Base-by-base conservation (phyloP, 495 filamentous ascomycete genomes). In the Penicillium salamii region DNA sequence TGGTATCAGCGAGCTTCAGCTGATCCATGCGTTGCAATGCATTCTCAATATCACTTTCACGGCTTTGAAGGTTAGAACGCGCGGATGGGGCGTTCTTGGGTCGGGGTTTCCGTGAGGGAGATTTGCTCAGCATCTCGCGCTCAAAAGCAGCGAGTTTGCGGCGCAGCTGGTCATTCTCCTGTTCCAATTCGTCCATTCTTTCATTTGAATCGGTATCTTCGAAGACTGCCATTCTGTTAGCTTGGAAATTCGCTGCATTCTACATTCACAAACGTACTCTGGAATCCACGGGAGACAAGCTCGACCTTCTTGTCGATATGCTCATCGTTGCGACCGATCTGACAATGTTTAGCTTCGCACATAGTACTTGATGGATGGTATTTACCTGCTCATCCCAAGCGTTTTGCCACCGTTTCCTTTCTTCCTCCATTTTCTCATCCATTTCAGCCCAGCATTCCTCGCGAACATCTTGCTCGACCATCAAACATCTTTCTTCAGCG, bases 301-400 rank as follows among this genome's bases (percentile, higher is more conserved):
- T 97, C 93, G 8, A 97, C 77, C 70, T 98, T 98, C 54, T 81
- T 78, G 64, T 97, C 91, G 49, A 95, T 76, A 68, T 93, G 90
- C 63, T 89, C 89, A 33, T 95, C 89, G 29, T 79, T 75, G 32
- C 73, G 74, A 31, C 78, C 83, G 46, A 69, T 59, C 73, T 77
- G 46, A 13, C 28, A 42, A n/a, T n/a, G 17, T 40, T 69, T 35
- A 67, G 64, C 45, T 51, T 20, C 23, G 9, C n/a, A 12, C 17
- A 26, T 19, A 7, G 23, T n/a, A 19, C 13, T 20, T 0, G 23
- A 13, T 0, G 0, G 8, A 15, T 8, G 7, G n/a, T 44, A 50
- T 80, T 72, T 46, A 90, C 87, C 58, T 84, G 78, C 65, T 96
- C 80, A 24, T 84, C 85, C 76, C 86, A 80, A 13, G 83, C 85